Base-by-base conservation (phyloP, 345 rosid species). In the Eucalyptus fibrosa region DNA sequence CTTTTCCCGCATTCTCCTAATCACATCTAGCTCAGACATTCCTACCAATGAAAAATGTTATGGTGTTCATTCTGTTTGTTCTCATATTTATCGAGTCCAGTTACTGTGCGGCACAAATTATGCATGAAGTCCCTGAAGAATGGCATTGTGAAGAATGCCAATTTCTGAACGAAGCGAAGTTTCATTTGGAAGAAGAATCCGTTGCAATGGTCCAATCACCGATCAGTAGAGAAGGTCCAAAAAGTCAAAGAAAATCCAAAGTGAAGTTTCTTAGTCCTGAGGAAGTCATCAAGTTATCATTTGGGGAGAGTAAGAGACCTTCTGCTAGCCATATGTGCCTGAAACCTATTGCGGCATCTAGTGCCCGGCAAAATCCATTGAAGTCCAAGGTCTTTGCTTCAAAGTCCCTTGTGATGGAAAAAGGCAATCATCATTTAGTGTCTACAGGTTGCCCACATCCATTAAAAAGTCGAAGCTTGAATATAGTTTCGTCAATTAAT, bases 201-300 rank as follows among this genome's bases (percentile, higher is more conserved):
- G 12, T 42, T 23, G 85, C 47, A 40, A 40, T 6, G 16, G 85
- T 77, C 47, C 9, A 16, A 40, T 77, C 85, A 77, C 17, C 5
- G 9, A 12, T 9, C 17, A 77, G 47, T 37, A 40, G 85, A 77
- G 85, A 37, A 40, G 28, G 12, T 77, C 88, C 37, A 15, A 93
- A 86, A 92, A 92, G 92, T 92, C 90, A 60, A 87, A 92, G 88
- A 77, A 11, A 14, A 40, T 90, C 92, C 65, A 69, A 90, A 91
- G 93, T 93, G 86, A 95, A 92, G 92, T 91, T 88, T 45, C 92
- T 96, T 65, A 50, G 92, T 26, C 23, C 87, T 17, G 93, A 92
- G 44, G 96, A 95, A 93, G 97, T 44, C 50, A 88, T 86, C 18
- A 91, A 85, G 87, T 91, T 94, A 50, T 56, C 93, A 59, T 91